Conservation (phyloP, 441 rosid genomes). For the Pelargonium myrrhifolium region DNA sequence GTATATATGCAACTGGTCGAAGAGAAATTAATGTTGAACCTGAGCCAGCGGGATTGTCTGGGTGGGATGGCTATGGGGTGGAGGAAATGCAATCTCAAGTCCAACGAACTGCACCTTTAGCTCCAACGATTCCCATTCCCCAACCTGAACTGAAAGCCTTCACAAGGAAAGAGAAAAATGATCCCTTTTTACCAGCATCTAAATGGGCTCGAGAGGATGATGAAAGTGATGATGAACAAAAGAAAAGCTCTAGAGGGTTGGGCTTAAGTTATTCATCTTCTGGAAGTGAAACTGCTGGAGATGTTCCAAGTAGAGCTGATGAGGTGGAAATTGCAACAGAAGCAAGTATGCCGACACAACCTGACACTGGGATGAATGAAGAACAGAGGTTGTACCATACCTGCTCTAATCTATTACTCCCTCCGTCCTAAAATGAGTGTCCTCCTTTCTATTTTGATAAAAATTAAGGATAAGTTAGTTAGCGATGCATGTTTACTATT, state of each 20-base stretch:
- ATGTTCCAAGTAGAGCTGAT: conserved; percentile 46
- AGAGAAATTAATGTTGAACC: conserved; percentile 46
- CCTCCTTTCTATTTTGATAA: too few species aligned
- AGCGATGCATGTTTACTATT: too few species aligned
- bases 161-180: conserved; percentile 60
- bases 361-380: conserved; percentile 68
- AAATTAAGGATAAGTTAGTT: too few species aligned
- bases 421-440: too few species aligned
- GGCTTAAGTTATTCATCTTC: conserved; percentile 86
- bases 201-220: conserved; percentile 97
- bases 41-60: conserved; percentile 39
- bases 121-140: conserved; percentile 44
- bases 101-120: conserved; percentile 36
- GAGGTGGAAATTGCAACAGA: conserved; percentile 51
- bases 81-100: conserved; percentile 38
- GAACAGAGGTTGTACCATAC: conserved; percentile 58
- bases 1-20: conserved; percentile 40
- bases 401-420: conserved; percentile 2
- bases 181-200: conserved; percentile 77
- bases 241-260: conserved; percentile 44
- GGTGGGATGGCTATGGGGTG: conserved; percentile 41
- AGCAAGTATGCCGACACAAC: conserved; percentile 39
- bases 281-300: conserved; percentile 82
- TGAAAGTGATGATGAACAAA: conserved; percentile 77
- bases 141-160: conserved; percentile 65